A percentile compares a stretch with the other conserved stretches of the same genome.
phyloP scores from a whole-genome alignment of 495 filamentous ascomycete genomes.

The Trichoderma orchidacearum region DNA sequence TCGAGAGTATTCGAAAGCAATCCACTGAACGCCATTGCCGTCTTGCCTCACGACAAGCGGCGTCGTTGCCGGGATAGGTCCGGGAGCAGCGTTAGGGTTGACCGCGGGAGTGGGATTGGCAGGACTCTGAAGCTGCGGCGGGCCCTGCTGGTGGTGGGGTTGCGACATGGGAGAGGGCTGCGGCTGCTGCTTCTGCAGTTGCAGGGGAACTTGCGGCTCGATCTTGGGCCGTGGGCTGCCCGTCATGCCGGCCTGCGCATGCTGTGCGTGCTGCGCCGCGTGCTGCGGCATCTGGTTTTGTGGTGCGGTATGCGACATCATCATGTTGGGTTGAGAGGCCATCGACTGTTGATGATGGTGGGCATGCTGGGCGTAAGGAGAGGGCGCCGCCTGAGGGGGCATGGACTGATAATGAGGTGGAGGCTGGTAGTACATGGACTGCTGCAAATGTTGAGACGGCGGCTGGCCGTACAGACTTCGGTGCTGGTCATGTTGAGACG shows the following conservation, averaged over 20 bases:
- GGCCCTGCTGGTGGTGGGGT: slow-evolving; percentile 11
- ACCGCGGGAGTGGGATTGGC: slow-evolving; percentile 35
- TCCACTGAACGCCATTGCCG: slow-evolving; percentile 96
- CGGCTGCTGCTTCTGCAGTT: slow-evolving; percentile 41
- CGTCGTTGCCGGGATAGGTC: slow-evolving; percentile 95
- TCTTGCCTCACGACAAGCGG: slow-evolving; percentile 91
- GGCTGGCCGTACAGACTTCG: slow-evolving; percentile 74
- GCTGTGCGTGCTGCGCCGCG: slow-evolving; percentile 29
- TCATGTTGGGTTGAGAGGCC: slow-evolving; percentile 39
- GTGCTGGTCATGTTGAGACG: slow-evolving; percentile 79
- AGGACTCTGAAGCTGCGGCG: slow-evolving; percentile 34
- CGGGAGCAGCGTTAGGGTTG: slow-evolving; percentile 86
- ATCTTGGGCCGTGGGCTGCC: slow-evolving; percentile 52
- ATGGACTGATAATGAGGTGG: slow-evolving; percentile 59
- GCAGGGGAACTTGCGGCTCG: slow-evolving; percentile 38
- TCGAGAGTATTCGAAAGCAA: slow-evolving; percentile 94
- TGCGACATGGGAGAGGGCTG: slow-evolving; percentile 3
- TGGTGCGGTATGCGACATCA: slow-evolving; percentile 41
- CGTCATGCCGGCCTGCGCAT: slow-evolving; percentile 38
- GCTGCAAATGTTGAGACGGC: slow-evolving; percentile 61
- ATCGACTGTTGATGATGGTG: slow-evolving; percentile 50
- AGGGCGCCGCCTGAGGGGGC: slow-evolving; percentile 46
- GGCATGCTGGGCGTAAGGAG: slow-evolving; percentile 65
- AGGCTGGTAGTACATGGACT: slow-evolving; percentile 54
- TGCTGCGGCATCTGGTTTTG: slow-evolving; percentile 31